A percentile compares a stretch with the other conserved stretches of the same genome.
Conservation (phyloP, 2,329 filamentous ascomycete species). For the Fusarium acutatum region DNA sequence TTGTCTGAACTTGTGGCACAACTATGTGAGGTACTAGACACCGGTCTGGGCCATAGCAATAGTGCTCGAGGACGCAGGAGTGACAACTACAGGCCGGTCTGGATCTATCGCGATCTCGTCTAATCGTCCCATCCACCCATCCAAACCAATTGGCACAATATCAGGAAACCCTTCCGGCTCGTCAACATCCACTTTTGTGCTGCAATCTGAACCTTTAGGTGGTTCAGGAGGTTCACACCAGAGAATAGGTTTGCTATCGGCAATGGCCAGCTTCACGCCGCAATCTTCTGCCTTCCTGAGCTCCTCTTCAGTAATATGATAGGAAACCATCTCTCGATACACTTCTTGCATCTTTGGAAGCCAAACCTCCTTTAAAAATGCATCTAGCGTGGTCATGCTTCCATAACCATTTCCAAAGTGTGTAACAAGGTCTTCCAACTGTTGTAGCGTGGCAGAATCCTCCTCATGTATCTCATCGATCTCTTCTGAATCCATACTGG, state of each 20-base stretch:
- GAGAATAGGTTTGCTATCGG: accelerated
- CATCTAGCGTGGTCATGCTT: accelerated
- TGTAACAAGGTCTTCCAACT: neutral
- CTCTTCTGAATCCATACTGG: accelerated
- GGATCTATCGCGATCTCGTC: neutral
- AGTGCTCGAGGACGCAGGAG: no score
- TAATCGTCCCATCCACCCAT: accelerated
- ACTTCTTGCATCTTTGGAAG: neutral
- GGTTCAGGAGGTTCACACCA: neutral
- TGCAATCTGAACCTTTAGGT: neutral
- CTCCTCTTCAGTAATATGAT: accelerated
- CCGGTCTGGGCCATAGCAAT: accelerated
- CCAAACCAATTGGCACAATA: accelerated
- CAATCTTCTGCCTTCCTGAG: neutral
- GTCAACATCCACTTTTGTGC: neutral
- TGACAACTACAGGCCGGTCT: neutral
- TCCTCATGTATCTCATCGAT: neutral
- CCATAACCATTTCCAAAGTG: accelerated
- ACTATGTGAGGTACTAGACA: neutral
- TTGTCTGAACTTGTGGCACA: accelerated
- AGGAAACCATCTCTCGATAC: accelerated
- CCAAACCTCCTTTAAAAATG: neutral
- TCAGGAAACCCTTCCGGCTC: accelerated
- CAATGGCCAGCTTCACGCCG: accelerated
- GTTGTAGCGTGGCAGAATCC: accelerated